Evolutionary conservation across 2,329 filamentous ascomycete genomes (phyloP).

Genomic region (Penicillium sp.): DNA sequence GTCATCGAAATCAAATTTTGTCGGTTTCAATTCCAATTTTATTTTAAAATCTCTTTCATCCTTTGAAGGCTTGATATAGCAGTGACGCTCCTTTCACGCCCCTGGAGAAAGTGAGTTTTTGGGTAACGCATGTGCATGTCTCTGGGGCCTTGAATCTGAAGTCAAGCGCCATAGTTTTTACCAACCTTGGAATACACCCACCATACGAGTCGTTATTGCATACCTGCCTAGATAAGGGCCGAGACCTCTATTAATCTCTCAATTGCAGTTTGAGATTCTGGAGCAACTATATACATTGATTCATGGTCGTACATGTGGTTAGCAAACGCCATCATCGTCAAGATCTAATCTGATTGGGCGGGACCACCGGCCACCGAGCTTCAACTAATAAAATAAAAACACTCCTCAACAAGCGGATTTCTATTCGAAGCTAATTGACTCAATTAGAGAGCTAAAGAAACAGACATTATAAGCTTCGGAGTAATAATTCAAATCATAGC

Average conservation of each 20-base stretch:
- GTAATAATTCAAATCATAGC: not conserved
- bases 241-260: too few species aligned
- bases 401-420: not conserved
- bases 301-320: not conserved
- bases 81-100: too few species aligned
- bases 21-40: not conserved
- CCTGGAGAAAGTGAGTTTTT: too few species aligned
- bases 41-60: not conserved
- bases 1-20: not conserved
- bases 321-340: not conserved
- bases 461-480: too few species aligned
- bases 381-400: not conserved
- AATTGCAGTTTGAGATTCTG: too few species aligned
- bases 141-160: too few species aligned
- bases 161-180: too few species aligned
- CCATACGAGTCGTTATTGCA: too few species aligned
- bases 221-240: too few species aligned
- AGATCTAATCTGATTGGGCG: constrained; percentile 11
- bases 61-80: rapidly evolving
- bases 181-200: too few species aligned
- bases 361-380: not conserved
- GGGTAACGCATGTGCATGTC: too few species aligned
- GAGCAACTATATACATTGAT: not conserved
- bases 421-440: not conserved
- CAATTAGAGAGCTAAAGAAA: not conserved